Conservation (phyloP, 1,284 basidiomycete species). For the Xerocomus amazonicus region DNA sequence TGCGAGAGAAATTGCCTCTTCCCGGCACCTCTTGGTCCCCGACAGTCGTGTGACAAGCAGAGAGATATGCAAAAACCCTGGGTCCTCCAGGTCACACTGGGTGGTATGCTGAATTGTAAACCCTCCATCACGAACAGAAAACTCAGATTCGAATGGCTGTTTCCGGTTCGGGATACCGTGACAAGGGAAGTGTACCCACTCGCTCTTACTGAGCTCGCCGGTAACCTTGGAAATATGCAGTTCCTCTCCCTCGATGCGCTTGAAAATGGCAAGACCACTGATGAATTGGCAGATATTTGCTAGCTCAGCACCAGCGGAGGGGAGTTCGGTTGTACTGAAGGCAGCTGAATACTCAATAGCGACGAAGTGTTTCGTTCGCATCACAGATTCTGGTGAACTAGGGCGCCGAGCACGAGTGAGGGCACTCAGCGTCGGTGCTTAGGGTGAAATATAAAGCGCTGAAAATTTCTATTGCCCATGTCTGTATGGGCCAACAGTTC, state of each 20-base stretch:
- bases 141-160: neutral
- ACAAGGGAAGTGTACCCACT: neutral
- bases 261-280: neutral
- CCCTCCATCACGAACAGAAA: no score
- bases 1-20: neutral
- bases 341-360: neutral
- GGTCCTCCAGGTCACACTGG: neutral
- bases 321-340: neutral
- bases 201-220: neutral
- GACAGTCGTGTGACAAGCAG: neutral
- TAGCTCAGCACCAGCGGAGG: neutral
- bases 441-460: neutral
- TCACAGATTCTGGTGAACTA: neutral
- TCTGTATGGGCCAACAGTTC: neutral
- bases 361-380: neutral
- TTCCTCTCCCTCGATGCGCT: neutral
- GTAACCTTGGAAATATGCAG: neutral
- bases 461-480: neutral
- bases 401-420: neutral
- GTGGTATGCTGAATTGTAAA: neutral
- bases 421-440: neutral
- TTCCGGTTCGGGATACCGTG: no score
- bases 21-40: neutral
- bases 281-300: neutral
- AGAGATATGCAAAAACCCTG: neutral